A percentile compares a stretch with the other conserved stretches of the same genome.
phyloP scores from a whole-genome alignment of 1,139 yeast species.

The Saccharomyces hybrid region DNA sequence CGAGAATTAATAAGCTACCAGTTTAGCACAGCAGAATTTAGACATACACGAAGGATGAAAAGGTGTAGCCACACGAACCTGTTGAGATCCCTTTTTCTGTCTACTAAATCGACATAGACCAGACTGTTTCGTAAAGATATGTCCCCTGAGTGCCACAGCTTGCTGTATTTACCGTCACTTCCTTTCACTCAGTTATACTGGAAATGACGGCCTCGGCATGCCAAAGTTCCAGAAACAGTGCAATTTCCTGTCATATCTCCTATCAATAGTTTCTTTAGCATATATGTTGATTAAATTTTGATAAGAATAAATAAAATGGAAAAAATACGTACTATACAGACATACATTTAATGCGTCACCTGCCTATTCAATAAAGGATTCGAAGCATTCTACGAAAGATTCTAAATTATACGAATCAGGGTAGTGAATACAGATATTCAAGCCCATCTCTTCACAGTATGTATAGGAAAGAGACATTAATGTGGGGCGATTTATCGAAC shows the following conservation, averaged over 20 bases:
- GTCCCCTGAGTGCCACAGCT: neutral
- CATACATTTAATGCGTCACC: neutral
- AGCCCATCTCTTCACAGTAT: slow-evolving; percentile 17
- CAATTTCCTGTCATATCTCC: neutral
- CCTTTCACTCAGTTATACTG: neutral
- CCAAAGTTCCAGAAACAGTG: neutral
- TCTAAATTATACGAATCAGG: slow-evolving; percentile 26
- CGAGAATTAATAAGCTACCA: too few species aligned
- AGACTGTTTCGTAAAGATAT: too few species aligned
- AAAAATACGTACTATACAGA: neutral
- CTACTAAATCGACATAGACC: neutral
- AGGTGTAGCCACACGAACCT: neutral
- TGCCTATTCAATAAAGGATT: slow-evolving; percentile 18
- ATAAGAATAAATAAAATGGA: neutral
- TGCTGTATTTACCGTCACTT: neutral
- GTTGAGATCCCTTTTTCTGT: neutral
- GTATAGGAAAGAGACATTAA: slow-evolving; percentile 26
- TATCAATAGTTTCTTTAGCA: neutral
- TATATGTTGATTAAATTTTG: neutral
- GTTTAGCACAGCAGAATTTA: too few species aligned
- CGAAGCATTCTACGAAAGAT: slow-evolving; percentile 24
- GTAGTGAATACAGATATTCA: slow-evolving; percentile 26
- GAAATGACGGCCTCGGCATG: neutral
- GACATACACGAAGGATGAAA: neutral
- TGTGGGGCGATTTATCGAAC: slow-evolving; percentile 17